Evolutionary conservation across 2,329 filamentous ascomycete genomes (phyloP).

Genomic region (Fusarium euwallaceae): DNA sequence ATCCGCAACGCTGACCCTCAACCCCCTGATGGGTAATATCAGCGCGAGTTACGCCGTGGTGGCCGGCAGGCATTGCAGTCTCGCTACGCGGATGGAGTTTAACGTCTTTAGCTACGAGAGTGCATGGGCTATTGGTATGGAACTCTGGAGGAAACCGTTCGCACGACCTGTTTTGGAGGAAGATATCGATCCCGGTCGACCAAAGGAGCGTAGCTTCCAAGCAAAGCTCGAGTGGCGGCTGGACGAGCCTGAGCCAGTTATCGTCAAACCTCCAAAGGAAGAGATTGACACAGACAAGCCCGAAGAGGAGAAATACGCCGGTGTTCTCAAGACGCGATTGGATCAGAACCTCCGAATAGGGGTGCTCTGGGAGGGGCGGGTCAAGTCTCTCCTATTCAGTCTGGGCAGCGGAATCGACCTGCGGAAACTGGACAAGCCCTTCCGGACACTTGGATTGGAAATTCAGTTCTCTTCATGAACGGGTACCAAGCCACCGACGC

Average conservation of each 20-base stretch:
- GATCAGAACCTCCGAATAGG: slow-evolving; percentile 91
- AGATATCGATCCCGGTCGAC: slow-evolving; percentile 35
- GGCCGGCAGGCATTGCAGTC: slow-evolving; percentile 83
- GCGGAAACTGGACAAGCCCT: slow-evolving; percentile 79
- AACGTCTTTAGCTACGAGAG: slow-evolving; percentile 99
- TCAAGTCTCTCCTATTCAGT: slow-evolving; percentile 94
- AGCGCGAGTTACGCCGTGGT: slow-evolving; percentile 93
- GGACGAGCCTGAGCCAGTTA: slow-evolving; percentile 54
- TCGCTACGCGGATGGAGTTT: slow-evolving; percentile 94
- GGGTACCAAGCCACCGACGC: slow-evolving; percentile 2
- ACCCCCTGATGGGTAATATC: slow-evolving; percentile 93
- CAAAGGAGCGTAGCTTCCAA: slow-evolving; percentile 61
- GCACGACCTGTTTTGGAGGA: slow-evolving; percentile 54
- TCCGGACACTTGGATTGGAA: slow-evolving; percentile 82
- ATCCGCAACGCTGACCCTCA: slow-evolving; percentile 92
- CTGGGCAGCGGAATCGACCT: slow-evolving; percentile 89
- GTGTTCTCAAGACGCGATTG: slow-evolving; percentile 89
- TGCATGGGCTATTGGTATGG: slow-evolving; percentile 90
- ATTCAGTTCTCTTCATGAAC: slow-evolving; percentile 84
- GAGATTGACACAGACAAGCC: slow-evolving; percentile 41
- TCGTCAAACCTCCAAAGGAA: slow-evolving; percentile 22
- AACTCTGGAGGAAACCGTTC: slow-evolving; percentile 83
- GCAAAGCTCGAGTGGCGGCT: slow-evolving; percentile 66
- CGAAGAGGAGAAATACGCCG: slow-evolving; percentile 77
- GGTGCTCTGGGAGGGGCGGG: slow-evolving; percentile 90